Percentiles rank a stretch among this genome's conserved stretches.
Conservation (phyloP, 1,284 basidiomycete genomes). For the Coniophora puteana region DNA sequence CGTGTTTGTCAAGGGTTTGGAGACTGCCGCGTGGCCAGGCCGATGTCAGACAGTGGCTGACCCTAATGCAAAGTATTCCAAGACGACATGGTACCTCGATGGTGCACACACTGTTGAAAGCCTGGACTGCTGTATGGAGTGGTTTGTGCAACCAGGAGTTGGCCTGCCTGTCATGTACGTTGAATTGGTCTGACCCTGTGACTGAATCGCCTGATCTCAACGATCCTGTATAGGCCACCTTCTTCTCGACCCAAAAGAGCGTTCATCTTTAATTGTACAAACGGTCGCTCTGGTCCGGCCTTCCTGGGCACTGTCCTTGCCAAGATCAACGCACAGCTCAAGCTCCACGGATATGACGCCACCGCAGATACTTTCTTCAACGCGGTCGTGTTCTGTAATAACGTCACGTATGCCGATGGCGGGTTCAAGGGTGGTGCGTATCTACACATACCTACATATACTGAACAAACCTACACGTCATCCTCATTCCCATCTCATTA, state of each 20-base stretch:
- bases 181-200: slow-evolving; percentile 4
- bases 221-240: slow-evolving; percentile 4
- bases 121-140: slow-evolving; percentile 81
- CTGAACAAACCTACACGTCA: too few relatives aligned
- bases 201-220: slow-evolving; percentile 7
- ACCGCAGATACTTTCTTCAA: slow-evolving; percentile 61
- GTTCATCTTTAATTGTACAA: slow-evolving; percentile 96
- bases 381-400: slow-evolving; percentile 91
- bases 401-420: slow-evolving; percentile 90
- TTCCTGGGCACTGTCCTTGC: slow-evolving; percentile 67
- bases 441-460: slow-evolving; percentile 2
- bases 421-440: slow-evolving; percentile 83
- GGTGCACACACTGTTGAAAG: slow-evolving; percentile 96
- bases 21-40: slow-evolving; percentile 89
- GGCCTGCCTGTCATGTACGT: slow-evolving; percentile 35
- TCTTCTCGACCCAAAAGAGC: slow-evolving; percentile 49
- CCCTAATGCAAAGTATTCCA: slow-evolving; percentile 36
- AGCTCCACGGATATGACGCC: slow-evolving; percentile 34
- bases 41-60: slow-evolving; percentile 86
- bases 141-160: slow-evolving; percentile 68
- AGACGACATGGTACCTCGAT: slow-evolving; percentile 86
- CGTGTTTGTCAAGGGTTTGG: slow-evolving; percentile 60
- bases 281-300: slow-evolving; percentile 75
- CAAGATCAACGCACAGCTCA: slow-evolving; percentile 43
- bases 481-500: slow-evolving; percentile 2